Conservation (phyloP, 1,284 basidiomycete species). For the Trametes pubescens region DNA sequence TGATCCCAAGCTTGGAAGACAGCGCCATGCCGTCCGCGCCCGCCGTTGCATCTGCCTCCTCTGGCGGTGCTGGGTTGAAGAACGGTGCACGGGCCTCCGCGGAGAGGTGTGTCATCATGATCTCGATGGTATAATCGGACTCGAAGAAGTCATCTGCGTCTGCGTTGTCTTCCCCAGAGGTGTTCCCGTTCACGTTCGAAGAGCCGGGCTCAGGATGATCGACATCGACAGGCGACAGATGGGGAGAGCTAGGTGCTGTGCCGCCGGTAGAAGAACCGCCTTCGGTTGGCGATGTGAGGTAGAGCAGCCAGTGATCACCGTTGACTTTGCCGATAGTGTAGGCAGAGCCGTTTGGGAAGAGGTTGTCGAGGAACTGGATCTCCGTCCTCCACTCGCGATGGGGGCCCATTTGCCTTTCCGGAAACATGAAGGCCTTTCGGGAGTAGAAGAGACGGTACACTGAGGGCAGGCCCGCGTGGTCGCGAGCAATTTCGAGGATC, state of each 20-base stretch:
- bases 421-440: slow-evolving; percentile 99
- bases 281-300: slow-evolving; percentile 77
- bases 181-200: slow-evolving; percentile 15
- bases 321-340: slow-evolving; percentile 99
- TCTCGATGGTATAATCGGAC: slow-evolving; percentile 94
- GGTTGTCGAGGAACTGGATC: slow-evolving; percentile 89
- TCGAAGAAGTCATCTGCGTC: slow-evolving; percentile 44
- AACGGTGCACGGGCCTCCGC: slow-evolving; percentile 81
- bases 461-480: slow-evolving; percentile 76
- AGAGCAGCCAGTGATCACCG: slow-evolving; percentile 98
- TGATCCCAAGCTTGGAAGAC: slow-evolving; percentile 83
- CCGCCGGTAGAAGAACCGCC: slow-evolving; percentile 32
- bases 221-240: slow-evolving; percentile 29
- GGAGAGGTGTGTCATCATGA: slow-evolving; percentile 96
- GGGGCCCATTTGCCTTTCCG: slow-evolving; percentile 93
- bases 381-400: slow-evolving; percentile 97
- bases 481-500: slow-evolving; percentile 89
- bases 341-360: slow-evolving; percentile 89
- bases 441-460: slow-evolving; percentile 97
- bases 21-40: slow-evolving; percentile 74
- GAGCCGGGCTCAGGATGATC: slow-evolving; percentile 17
- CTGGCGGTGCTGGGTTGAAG: slow-evolving; percentile 59
- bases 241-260: slow-evolving; percentile 41
- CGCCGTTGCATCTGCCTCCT: slow-evolving; percentile 49
- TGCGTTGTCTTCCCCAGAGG: slow-evolving; percentile 15